Evolutionary conservation across 2,329 filamentous ascomycete genomes (phyloP).

Genomic region (Endoconidiophora laricicola): DNA sequence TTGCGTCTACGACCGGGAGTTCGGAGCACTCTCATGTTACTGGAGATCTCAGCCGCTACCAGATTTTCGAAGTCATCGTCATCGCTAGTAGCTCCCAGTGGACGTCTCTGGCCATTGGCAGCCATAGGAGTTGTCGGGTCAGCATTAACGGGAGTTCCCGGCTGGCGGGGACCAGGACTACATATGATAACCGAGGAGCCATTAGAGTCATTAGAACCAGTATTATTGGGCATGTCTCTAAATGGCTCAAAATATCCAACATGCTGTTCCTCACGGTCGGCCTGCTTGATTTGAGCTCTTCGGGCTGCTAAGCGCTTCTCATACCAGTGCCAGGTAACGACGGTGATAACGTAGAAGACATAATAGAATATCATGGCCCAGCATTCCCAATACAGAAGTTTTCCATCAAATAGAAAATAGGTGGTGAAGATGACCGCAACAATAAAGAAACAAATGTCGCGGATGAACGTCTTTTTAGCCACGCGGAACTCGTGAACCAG

Average conservation of each 20-base stretch:
- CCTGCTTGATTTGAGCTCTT: constrained; percentile 6
- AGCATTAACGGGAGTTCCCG: constrained; percentile 7
- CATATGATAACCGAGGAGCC: neutral
- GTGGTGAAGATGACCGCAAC: constrained; percentile 75
- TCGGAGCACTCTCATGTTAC: constrained; percentile 78
- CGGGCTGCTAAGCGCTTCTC: constrained; percentile 4
- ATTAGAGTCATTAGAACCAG: constrained; percentile 3
- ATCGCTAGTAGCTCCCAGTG: constrained; percentile 21
- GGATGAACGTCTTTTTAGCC: constrained; percentile 71
- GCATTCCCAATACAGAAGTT: constrained; percentile 77
- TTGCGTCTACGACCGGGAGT: constrained; percentile 45
- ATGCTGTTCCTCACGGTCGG: constrained; percentile 13
- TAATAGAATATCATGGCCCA: constrained; percentile 83
- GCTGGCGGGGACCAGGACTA: neutral
- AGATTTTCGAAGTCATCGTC: constrained; percentile 41
- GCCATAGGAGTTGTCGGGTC: constrained; percentile 19
- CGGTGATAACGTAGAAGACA: constrained; percentile 70
- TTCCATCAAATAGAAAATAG: constrained; percentile 71
- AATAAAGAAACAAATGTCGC: constrained; percentile 87
- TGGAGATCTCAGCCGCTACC: constrained; percentile 67
- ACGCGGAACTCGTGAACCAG: constrained; percentile 90
- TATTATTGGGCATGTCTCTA: constrained; percentile 35
- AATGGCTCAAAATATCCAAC: constrained; percentile 33
- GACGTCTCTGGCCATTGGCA: constrained; percentile 23
- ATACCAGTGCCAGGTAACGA: constrained; percentile 79